phyloP scores from a whole-genome alignment of 106 monocot species.

The Hemerocallis citrina region DNA sequence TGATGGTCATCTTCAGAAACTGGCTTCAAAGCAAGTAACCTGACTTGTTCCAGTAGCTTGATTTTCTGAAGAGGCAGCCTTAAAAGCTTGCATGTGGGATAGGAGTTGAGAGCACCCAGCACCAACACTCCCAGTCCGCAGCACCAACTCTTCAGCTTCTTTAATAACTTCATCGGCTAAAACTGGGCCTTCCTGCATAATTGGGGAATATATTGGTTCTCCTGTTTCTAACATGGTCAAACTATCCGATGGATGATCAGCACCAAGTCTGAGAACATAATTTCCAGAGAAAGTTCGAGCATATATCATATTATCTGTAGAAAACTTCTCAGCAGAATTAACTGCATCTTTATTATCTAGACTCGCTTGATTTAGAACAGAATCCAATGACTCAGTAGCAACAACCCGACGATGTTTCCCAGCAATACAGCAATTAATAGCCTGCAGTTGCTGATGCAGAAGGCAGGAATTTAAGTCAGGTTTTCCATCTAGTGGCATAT shows the following conservation, averaged over 20 bases:
- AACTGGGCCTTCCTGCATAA: constrained; percentile 85
- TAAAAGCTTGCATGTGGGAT: constrained; percentile 97
- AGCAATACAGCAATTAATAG: constrained; percentile 86
- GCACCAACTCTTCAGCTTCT: constrained; percentile 82
- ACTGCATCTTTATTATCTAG: constrained; percentile 7
- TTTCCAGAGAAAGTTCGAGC: constrained; percentile 49
- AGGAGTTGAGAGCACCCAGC: constrained; percentile 88
- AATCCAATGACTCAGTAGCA: constrained; percentile 51
- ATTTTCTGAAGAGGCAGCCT: no score
- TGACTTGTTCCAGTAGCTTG: no score
- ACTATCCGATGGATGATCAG: constrained; percentile 47
- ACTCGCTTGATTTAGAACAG: constrained; percentile 21
- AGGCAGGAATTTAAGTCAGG: constrained; percentile 81
- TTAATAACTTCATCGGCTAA: constrained; percentile 83
- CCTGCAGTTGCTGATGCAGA: constrained; percentile 80
- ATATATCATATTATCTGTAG: constrained; percentile 27
- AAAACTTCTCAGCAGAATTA: constrained; percentile 1
- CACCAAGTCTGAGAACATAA: constrained; percentile 77
- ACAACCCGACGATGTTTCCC: constrained; percentile 40
- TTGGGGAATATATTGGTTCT: constrained; percentile 74
- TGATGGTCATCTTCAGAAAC: no score
- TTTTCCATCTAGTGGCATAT: constrained; percentile 63
- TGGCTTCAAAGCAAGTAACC: no score
- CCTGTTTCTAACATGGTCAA: constrained; percentile 86
- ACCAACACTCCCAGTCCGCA: constrained; percentile 91